Evolutionary conservation across 805 yeast species (phyloP), one percentile per base, ranked within the genome.

Genomic region (Candida peoriensis): DNA sequence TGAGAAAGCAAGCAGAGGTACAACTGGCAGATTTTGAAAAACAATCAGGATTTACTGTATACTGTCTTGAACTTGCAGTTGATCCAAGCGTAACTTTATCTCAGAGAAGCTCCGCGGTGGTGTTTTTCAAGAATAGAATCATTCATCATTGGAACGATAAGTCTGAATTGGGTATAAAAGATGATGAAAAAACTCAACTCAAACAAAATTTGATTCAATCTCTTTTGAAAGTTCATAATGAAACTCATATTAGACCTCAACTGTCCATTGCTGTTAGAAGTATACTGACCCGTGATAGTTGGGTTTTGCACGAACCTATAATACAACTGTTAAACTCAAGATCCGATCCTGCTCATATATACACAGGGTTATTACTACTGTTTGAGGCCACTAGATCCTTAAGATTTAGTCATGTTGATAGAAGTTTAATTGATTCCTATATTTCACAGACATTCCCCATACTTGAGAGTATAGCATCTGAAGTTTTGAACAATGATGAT

Each of bases 101-200:
- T 10, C 67, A 76, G 33, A 66, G 76, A 39, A 61, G 73, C 40
- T 80, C 85, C 10, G 69, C 81, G 6, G 79, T 82, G 0, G 81
- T 83, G 6, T 80, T 74, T 52, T 74, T 81, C 56, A 83, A 83
- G 52, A 82, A 82, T 54, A 66, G 74, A 37, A 62, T 81, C 21
- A 67, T 67, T 26, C 61, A 68, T 25, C 64, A 68, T 35, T 81
- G 89, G 88, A 57, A 59, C 17, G 49, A 43, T 27, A 31, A 48
- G 4, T 39, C 43, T 10, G 60, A 49, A 10, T 51, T 50, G n/a
- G 57, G 54, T 5, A 62, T 71, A 29, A 47, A 44, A 12, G 37
- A 42, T 1, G 66, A 69, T 27, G 89, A 81, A 50, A 75, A 72
- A 40, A 74, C 72, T 10, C 57, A 69, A 12, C 65, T 82, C 42